Conservation (phyloP, 2,329 filamentous ascomycete species). For the Pezicula neosporulosa region DNA sequence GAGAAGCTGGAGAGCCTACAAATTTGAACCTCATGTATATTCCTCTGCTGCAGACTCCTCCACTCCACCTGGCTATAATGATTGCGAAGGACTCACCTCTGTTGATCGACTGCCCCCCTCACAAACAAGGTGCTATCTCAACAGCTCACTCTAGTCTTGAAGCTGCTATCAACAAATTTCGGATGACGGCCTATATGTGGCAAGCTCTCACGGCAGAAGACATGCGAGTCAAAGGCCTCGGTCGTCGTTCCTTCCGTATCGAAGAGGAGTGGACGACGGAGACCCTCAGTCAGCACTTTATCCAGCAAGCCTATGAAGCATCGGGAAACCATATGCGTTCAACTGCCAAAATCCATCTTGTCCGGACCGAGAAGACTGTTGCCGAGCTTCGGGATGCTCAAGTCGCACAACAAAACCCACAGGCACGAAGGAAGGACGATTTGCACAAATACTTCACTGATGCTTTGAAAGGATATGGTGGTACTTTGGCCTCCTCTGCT, state of each 20-base stretch:
- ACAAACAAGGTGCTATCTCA: slow-evolving; percentile 55
- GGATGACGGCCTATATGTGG: slow-evolving; percentile 73
- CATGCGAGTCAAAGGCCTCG: slow-evolving; percentile 66
- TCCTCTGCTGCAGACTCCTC: slow-evolving; percentile 50
- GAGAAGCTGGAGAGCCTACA: slow-evolving; percentile 44
- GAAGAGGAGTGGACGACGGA: slow-evolving; percentile 72
- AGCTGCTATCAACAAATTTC: slow-evolving; percentile 65
- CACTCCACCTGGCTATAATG: slow-evolving; percentile 69
- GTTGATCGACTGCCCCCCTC: slow-evolving; percentile 63
- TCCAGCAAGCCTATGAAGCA: slow-evolving; percentile 1
- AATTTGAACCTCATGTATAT: slow-evolving; percentile 46
- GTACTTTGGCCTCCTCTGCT: slow-evolving; percentile 26
- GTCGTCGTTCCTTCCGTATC: slow-evolving; percentile 66
- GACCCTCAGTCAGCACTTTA: slow-evolving; percentile 46
- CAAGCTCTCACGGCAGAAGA: slow-evolving; percentile 75
- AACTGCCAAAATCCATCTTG: slow-evolving; percentile 63
- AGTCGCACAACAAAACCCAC: slow-evolving; percentile 59
- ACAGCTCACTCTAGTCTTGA: slow-evolving; percentile 46
- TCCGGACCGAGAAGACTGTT: slow-evolving; percentile 63
- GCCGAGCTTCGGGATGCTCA: slow-evolving; percentile 63
- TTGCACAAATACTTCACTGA: slow-evolving; percentile 36
- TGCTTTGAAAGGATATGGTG: slow-evolving; percentile 43
- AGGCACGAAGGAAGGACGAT: slow-evolving; percentile 52
- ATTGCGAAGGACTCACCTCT: slow-evolving; percentile 67
- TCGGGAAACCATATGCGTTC: slow-evolving; percentile 6